Conservation (phyloP, 306 rosid genomes). For the Trifolium fragiferum region DNA sequence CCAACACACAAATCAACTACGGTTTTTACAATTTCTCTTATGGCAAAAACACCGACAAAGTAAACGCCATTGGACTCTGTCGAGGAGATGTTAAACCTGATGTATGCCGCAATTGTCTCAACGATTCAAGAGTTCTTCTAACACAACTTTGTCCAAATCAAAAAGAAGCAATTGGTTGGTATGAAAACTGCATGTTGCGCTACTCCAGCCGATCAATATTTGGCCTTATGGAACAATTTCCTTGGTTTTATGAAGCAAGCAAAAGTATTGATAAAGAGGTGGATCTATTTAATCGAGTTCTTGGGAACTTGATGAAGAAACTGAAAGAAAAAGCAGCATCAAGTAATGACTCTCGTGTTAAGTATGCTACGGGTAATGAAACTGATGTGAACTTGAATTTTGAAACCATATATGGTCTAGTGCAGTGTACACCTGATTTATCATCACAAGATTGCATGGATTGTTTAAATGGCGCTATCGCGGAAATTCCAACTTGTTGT, state of each 20-base stretch:
- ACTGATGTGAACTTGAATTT: not conserved
- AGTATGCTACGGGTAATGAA: not conserved
- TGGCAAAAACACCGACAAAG: not conserved
- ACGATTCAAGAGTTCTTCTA: constrained; percentile 21
- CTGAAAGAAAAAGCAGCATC: not conserved
- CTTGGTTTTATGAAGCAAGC: not conserved
- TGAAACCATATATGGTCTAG: constrained; percentile 14
- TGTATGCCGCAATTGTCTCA: constrained; percentile 44
- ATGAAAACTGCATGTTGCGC: not conserved
- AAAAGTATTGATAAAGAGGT: not conserved
- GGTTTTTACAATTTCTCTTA: not conserved
- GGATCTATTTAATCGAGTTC: not conserved
- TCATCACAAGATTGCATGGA: not conserved
- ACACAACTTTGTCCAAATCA: not conserved
- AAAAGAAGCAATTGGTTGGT: not conserved
- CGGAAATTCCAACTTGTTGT: constrained; percentile 5
- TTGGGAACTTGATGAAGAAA: not conserved
- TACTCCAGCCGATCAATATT: not conserved
- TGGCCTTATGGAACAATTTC: not conserved
- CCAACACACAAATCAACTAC: not conserved
- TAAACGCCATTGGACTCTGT: not conserved
- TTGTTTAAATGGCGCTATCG: not conserved
- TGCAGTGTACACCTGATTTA: constrained; percentile 56
- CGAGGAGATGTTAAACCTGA: constrained; percentile 33
- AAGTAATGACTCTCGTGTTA: not conserved